Conservation (phyloP, 2,329 filamentous ascomycete genomes). For the Rhexocercosporidium sp. region DNA sequence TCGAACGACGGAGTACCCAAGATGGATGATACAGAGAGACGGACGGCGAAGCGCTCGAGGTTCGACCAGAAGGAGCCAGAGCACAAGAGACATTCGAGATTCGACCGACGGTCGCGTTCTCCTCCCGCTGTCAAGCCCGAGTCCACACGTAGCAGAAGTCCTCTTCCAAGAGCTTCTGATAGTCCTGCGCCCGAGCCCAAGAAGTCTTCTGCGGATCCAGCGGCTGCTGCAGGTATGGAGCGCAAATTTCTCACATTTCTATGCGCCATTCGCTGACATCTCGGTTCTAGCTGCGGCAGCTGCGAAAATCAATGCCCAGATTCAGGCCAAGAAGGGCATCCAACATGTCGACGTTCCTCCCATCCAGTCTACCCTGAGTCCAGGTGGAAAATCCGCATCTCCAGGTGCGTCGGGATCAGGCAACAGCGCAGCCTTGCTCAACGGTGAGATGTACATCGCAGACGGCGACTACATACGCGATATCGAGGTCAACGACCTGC, state of each 20-base stretch:
- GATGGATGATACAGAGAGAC: constrained; percentile 81
- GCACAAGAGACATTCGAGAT: constrained; percentile 76
- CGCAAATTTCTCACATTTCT: constrained; percentile 5
- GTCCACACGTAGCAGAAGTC: constrained; percentile 79
- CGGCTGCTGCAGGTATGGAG: constrained; percentile 74
- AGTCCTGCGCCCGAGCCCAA: constrained; percentile 40
- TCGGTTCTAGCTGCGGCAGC: constrained; percentile 75
- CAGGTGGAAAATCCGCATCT: constrained; percentile 37
- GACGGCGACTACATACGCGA: constrained; percentile 99
- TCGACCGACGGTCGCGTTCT: constrained; percentile 90
- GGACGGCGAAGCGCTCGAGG: constrained; percentile 80
- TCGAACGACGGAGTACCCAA: constrained; percentile 12
- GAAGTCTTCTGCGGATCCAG: constrained; percentile 62
- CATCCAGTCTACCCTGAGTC: constrained; percentile 57
- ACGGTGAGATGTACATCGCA: constrained; percentile 89
- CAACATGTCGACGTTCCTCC: constrained; percentile 91
- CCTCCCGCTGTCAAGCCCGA: constrained; percentile 71
- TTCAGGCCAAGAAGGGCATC: constrained; percentile 85
- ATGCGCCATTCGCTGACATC: constrained; percentile 30
- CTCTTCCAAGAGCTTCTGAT: constrained; percentile 55
- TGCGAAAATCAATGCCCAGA: constrained; percentile 82
- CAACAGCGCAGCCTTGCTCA: constrained; percentile 60
- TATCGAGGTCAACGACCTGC: constrained; percentile 97
- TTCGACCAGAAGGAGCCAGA: constrained; percentile 93
- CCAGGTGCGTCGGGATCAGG: constrained; percentile 34